Evolutionary conservation across 306 rosid genomes (phyloP).

Genomic region (Oemleria cerasiformis): DNA sequence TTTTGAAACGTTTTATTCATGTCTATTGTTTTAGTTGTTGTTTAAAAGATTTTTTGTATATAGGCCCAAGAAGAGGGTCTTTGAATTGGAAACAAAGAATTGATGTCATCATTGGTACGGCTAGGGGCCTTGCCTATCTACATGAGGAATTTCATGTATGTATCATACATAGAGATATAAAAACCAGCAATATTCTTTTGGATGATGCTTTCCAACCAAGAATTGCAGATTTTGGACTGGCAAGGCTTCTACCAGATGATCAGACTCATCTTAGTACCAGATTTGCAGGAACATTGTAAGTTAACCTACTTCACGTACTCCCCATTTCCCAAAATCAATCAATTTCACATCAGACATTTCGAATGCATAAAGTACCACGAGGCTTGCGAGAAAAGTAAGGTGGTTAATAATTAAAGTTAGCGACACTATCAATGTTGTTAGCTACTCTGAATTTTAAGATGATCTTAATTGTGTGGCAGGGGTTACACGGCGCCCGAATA

Average conservation of each 20-base stretch:
- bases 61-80: conserved; percentile 47
- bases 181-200: conserved; percentile 58
- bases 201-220: conserved; percentile 58
- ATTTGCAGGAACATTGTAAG: conserved; percentile 79
- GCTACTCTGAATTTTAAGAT: too few relatives aligned
- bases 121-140: conserved; percentile 59
- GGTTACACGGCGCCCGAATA: conserved; percentile 80
- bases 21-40: background rate
- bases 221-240: conserved; percentile 77
- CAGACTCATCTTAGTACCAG: conserved; percentile 60
- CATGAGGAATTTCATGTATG: conserved; percentile 72
- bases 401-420: too few relatives aligned
- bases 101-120: conserved; percentile 61
- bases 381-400: too few relatives aligned
- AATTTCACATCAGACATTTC: too few relatives aligned
- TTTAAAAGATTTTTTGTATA: background rate
- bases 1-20: too few relatives aligned
- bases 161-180: conserved; percentile 77
- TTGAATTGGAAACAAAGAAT: conserved; percentile 58
- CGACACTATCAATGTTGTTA: background rate
- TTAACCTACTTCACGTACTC: background rate
- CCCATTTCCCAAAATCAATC: too few relatives aligned
- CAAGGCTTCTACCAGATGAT: conserved; percentile 61
- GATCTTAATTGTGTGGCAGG: conserved; percentile 23
- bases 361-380: too few relatives aligned